A percentile compares a stretch with the other conserved stretches of the same genome.
Conservation (phyloP, 805 yeast genomes). For the Wickerhamomyces queroliae region DNA sequence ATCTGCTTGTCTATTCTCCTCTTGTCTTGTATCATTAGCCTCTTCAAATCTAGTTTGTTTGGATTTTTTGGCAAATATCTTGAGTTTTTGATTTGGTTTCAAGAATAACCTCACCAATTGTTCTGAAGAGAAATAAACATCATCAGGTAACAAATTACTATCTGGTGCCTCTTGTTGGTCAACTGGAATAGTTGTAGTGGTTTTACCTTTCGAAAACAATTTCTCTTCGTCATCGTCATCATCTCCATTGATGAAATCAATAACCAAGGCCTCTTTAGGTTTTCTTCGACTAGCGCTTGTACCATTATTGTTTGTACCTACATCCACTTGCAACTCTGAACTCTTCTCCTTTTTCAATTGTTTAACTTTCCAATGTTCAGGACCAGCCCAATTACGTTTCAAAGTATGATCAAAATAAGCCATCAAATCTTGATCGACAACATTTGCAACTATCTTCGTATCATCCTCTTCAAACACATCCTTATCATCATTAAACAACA, state of each 20-base stretch:
- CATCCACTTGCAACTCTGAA: slow-evolving; percentile 5
- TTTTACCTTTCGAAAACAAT: slow-evolving; percentile 34
- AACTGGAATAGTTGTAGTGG: slow-evolving; percentile 33
- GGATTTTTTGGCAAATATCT: slow-evolving; percentile 21
- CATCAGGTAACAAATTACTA: slow-evolving; percentile 61
- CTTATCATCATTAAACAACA: slow-evolving; percentile 16
- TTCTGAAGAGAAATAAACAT: slow-evolving; percentile 63
- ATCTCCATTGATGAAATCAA: slow-evolving; percentile 36
- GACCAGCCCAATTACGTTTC: slow-evolving; percentile 79
- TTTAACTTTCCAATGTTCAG: slow-evolving; percentile 86
- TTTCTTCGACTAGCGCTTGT: slow-evolving; percentile 7
- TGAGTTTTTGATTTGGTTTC: slow-evolving; percentile 51
- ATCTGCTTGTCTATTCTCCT: slow-evolving; percentile 41
- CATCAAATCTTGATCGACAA: slow-evolving; percentile 59
- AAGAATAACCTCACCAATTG: slow-evolving; percentile 61
- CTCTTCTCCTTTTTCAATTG: slow-evolving; percentile 39
- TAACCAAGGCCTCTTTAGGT: slow-evolving; percentile 28
- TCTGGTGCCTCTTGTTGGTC: slow-evolving; percentile 33
- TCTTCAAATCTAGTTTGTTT: slow-evolving; percentile 1
- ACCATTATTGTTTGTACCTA: background rate
- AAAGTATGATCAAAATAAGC: slow-evolving; percentile 76
- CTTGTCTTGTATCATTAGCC: slow-evolving; percentile 3
- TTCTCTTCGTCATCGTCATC: slow-evolving; percentile 31
- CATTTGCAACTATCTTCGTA: slow-evolving; percentile 21
- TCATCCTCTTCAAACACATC: slow-evolving; percentile 15